A percentile compares a stretch with the other conserved stretches of the same genome.
These are phyloP conservation scores for Alternaria tenuissima DNA, from an alignment of 2,329 filamentous ascomycete species.

Conservation along the genomic window DNA sequence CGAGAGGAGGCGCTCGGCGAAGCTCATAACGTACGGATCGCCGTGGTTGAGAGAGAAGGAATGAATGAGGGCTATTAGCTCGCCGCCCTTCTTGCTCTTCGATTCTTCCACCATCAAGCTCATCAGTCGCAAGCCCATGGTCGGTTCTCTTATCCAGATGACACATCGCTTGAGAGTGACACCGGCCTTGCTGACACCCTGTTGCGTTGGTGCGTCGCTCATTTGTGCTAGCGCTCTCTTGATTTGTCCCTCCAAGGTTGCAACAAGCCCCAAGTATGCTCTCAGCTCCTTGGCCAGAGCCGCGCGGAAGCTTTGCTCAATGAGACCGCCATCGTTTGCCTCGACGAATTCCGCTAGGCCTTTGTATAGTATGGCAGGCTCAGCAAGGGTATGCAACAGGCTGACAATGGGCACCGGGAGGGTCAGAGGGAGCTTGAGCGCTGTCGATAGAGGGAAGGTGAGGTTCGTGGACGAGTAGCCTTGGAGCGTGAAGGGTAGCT, in stretches of 20 bases:
- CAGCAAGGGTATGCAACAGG: conserved; percentile 86
- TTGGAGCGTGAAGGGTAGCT: conserved; percentile 91
- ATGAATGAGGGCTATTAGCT: conserved; percentile 93
- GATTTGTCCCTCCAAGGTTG: conserved; percentile 92
- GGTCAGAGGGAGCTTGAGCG: conserved; percentile 77
- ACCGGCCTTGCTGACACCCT: conserved; percentile 81
- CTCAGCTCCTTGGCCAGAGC: conserved; percentile 85
- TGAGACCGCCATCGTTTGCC: conserved; percentile 79
- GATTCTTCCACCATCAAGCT: conserved; percentile 93
- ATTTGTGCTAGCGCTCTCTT: conserved; percentile 78
- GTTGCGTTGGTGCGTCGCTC: conserved; percentile 71
- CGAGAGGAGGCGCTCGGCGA: conserved; percentile 85
- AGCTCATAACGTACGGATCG: conserved; percentile 91
- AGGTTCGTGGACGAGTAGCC: conserved; percentile 88
- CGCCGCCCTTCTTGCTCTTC: conserved; percentile 81
- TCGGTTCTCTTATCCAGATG: conserved; percentile 96
- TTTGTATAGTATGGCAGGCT: conserved; percentile 91
- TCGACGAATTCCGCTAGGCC: conserved; percentile 83
- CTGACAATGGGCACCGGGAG: conserved; percentile 86
- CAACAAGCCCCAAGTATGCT: conserved; percentile 88
- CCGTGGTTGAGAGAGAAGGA: conserved; percentile 92
- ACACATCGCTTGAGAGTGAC: conserved; percentile 96
- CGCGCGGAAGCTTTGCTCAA: conserved; percentile 89
- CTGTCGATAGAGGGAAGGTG: conserved; percentile 73
- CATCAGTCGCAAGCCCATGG: conserved; percentile 92